Base-by-base conservation (phyloP, 2,329 filamentous ascomycete species). In the Mycosphaerella sp. region DNA sequence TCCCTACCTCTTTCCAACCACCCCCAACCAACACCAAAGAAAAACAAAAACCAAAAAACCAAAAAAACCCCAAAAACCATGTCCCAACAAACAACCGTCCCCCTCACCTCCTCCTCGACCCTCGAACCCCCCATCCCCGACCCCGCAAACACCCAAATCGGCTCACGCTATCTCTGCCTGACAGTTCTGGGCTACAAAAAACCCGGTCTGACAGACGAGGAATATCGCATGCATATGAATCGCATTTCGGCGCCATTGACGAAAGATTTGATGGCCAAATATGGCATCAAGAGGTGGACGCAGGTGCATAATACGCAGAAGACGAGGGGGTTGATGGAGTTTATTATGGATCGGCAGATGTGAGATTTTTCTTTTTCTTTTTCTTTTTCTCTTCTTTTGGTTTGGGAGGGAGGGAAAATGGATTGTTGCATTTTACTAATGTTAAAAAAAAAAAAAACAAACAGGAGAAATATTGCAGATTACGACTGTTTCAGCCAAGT, bases 401-500 rank as follows among this genome's bases (percentile, higher is more conserved):
- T 26, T 26, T 17, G 14, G 14, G 14, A 17, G 1, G 14, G 14
- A 17, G 14, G 14, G 14, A 17, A 17, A 17, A 17, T 17, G 14
- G 26, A 26, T 26, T 26, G 26, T 26, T 26, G 1, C 26, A 4
- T 4, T 26, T 26, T 26, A 26, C 26, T 17, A 17, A 17, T 17
- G 14, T 17, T 17, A 17, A 17, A 17, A 17, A 17, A 17, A 17
- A 17, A 17, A 17, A 17, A 17, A 17, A 17, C 1, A 17, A 1
- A n/a, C 12, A 36, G 34, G 34, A 54, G 59, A n/a, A 76, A 77
- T 46, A n/a, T 77, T 4, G 74, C 76, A 4, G 73, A 77, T 55
- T 79, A 70, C 54, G 76, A 79, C 62, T 77, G 73, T 59, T 76
- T 78, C 59, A 76, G 72, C 46, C 76, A 78, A 60, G 73, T 76